Base-by-base conservation (phyloP, 2,329 filamentous ascomycete genomes). In the Hirsutella rhossiliensis region DNA sequence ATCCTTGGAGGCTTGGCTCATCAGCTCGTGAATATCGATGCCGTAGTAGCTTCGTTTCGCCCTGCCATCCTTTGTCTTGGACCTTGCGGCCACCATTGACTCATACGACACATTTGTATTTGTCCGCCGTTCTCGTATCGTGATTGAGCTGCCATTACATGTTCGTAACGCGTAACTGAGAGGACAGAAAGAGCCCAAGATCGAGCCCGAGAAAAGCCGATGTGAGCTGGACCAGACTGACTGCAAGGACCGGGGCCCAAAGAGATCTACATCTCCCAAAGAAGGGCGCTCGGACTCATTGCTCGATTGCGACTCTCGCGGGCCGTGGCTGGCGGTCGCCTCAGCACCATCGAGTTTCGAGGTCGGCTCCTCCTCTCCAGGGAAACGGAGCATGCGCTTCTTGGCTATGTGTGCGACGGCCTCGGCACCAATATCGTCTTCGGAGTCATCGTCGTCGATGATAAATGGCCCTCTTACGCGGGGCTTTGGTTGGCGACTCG, bases 21-120 rank as follows among this genome's bases (percentile, higher is more conserved):
- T 74, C 34, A 98, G 67, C 44, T 79, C 72, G 61, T 96, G 88
- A 30, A 98, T 92, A 40, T 95, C 83, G 50, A 98, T 83, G 11
- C 92, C 92, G 59, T 95, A 98, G 63, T 89, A 97, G 53, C 81
- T 82, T 53, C 78, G 78, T 54, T 77, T 78, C 3, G 84, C 84
- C 46, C 79, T 72, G 2, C 83, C 82, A 45, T 82, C 75, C 49
- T 77, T 79, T 1, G 74, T 79, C 44, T 66, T 76, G 5, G 83
- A 86, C 41, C 83, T 71, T 11, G 78, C 73, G 19, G 82, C 82
- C 3, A 85, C 75, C 52, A 87, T 72, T 34, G 75, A 67, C 54
- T 85, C 78, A 54, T 83, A 87, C 0, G 82, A 69, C 1, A 75
- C 57, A 1, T 64, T 57, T 1, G 62, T 60, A 1, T 61, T 58